Base-by-base conservation (phyloP, 1,284 basidiomycete genomes). In the Takashimella tepidaria region DNA sequence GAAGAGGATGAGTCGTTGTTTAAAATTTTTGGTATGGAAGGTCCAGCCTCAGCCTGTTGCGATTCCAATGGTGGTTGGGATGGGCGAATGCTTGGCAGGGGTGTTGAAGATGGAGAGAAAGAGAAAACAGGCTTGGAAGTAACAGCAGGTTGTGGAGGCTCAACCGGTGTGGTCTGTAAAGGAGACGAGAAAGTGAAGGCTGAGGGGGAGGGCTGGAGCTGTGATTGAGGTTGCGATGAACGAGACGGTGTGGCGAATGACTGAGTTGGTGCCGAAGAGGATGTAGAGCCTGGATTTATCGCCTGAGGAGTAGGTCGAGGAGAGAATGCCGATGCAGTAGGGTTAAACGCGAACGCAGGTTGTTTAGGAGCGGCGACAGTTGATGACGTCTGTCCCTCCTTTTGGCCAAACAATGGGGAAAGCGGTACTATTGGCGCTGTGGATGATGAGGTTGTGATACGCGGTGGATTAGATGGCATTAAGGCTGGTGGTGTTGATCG, bases 141-240 rank as follows among this genome's bases (percentile, higher is more conserved):
- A n/a, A n/a, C n/a, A n/a, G n/a, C n/a, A n/a, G n/a, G 45, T 13
- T 11, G 37, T 19, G 37, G n/a, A 40, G 37, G 37, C 22, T 43
- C 23, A 10, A n/a, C 41, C 1, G 41, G 31, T 1, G 40, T 19
- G 21, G 45, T 20, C 16, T 37, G 31, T 37, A 16, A 16, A 8
- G 8, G 8, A 16, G 31, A 37, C 16, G 31, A 37, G 31, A 16
- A 20, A n/a, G n/a, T n/a, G 53, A 40, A 20, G 19, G 20, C n/a
- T 16, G 45, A 22, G 44, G 25, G 44, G 51, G 13, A 27, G 41
- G 22, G 49, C 46, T 54, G 20, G 41, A 20, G 49, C 46, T 54
- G 20, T 26, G 21, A 31, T 24, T 41, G 13, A n/a, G 25, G 21
- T 43, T 45, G 26, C 41, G 40, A 41, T 25, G 43, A 5, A 42